Percentiles rank a stretch among this genome's conserved stretches.
Evolutionary conservation across 805 yeast genomes (phyloP).

Genomic region (Lipomyces kockii): DNA sequence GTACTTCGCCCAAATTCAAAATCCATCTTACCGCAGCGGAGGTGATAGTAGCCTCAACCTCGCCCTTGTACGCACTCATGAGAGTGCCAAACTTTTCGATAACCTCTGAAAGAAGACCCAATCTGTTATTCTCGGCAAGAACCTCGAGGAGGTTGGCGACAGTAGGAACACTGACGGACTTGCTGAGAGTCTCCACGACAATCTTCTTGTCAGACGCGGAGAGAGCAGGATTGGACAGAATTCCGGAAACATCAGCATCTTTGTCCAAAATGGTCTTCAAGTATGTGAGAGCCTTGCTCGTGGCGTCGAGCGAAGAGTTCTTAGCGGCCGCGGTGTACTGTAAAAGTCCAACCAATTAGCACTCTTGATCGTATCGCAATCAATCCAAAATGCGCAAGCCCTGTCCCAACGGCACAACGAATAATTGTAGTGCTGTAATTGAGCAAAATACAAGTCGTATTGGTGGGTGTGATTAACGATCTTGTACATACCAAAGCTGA

Average conservation of each 20-base stretch:
- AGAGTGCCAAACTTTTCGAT: conserved; percentile 73
- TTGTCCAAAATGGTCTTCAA: conserved; percentile 59
- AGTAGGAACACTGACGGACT: conserved; percentile 61
- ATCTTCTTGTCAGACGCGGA: conserved; percentile 72
- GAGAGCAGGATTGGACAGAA: conserved; percentile 82
- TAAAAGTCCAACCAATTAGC: background rate
- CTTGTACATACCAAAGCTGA: conserved; percentile 64
- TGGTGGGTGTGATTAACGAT: background rate
- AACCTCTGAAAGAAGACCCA: conserved; percentile 67
- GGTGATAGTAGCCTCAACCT: conserved; percentile 91
- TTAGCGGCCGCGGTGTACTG: conserved; percentile 83
- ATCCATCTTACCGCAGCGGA: conserved; percentile 57
- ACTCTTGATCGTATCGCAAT: background rate
- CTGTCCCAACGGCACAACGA: background rate
- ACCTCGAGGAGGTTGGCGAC: conserved; percentile 80
- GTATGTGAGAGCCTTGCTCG: conserved; percentile 65
- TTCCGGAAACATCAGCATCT: conserved; percentile 66
- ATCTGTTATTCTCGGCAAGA: conserved; percentile 93
- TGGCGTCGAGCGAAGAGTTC: conserved; percentile 73
- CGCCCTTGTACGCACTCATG: conserved; percentile 87
- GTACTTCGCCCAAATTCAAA: background rate
- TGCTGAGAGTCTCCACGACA: conserved; percentile 64
- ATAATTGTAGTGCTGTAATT: background rate
- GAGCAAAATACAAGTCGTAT: background rate
- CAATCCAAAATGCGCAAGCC: background rate